Conservation (phyloP, 2,329 filamentous ascomycete genomes). For the Cladosporium sp. region DNA sequence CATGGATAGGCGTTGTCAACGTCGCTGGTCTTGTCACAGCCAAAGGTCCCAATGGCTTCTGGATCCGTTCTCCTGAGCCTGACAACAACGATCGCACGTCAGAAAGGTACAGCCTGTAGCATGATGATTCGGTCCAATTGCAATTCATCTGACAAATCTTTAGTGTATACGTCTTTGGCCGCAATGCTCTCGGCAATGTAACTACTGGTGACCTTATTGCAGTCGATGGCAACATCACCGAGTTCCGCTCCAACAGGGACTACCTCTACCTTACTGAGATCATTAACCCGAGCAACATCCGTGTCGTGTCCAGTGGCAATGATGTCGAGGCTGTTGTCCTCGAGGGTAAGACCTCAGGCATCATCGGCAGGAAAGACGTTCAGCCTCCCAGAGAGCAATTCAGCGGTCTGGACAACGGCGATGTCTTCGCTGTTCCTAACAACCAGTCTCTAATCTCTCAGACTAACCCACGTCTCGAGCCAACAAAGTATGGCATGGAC, state of each 20-base stretch:
- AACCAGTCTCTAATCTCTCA: constrained; percentile 55
- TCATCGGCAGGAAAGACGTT: constrained; percentile 45
- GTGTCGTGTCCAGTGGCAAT: constrained; percentile 52
- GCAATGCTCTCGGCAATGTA: constrained; percentile 47
- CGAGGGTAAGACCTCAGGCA: constrained; percentile 4
- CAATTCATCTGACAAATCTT: too few species aligned
- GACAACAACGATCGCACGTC: constrained; percentile 56
- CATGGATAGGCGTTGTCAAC: constrained; percentile 21
- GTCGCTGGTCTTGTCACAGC: constrained; percentile 63
- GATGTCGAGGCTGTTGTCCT: constrained; percentile 56
- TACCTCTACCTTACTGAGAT: constrained; percentile 65
- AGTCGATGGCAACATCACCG: constrained; percentile 56
- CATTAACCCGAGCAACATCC: constrained; percentile 50
- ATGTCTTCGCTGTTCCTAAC: constrained; percentile 63
- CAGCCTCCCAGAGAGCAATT: constrained; percentile 59
- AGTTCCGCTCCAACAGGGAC: constrained; percentile 53
- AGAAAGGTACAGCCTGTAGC: constrained; percentile 33
- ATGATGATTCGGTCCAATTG: too few species aligned
- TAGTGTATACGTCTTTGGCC: constrained; percentile 58
- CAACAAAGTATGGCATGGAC: constrained; percentile 61
- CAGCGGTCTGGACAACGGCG: constrained; percentile 59
- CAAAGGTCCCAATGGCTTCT: constrained; percentile 59
- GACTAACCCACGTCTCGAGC: constrained; percentile 58
- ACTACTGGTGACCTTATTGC: constrained; percentile 61
- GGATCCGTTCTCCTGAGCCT: constrained; percentile 56